Evolutionary conservation across 2,329 filamentous ascomycete genomes (phyloP).

Genomic region (Arachnopeziza araneosa): DNA sequence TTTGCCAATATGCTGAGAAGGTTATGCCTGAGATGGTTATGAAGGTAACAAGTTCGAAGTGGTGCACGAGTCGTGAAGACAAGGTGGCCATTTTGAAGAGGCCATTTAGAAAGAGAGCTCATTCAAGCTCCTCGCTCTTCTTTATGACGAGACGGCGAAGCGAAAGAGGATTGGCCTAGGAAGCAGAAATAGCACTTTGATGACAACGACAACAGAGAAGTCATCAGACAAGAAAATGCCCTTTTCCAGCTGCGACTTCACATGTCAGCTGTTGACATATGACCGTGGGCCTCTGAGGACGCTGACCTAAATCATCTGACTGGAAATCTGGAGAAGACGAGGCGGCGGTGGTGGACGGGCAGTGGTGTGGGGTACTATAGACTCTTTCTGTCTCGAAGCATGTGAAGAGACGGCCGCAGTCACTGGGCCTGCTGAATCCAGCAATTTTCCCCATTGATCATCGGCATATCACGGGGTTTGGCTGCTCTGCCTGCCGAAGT

Average conservation of each 20-base stretch:
- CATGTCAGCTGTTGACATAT: not conserved
- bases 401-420: not conserved
- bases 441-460: not conserved
- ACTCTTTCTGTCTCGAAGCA: not conserved
- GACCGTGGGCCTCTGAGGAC: not conserved
- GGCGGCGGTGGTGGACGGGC: not conserved
- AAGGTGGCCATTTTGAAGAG: too few species aligned
- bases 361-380: not conserved
- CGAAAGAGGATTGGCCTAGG: not conserved
- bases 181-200: not conserved
- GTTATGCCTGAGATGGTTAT: too few species aligned
- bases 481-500: not conserved
- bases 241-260: not conserved
- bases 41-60: too few species aligned
- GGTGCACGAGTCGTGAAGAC: too few species aligned
- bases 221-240: not conserved
- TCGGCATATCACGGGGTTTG: not conserved
- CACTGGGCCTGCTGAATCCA: not conserved
- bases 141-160: not conserved
- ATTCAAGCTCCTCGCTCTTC: not conserved
- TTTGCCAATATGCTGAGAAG: too few species aligned
- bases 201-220: not conserved
- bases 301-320: not conserved
- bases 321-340: not conserved
- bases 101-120: too few species aligned